These are phyloP conservation scores for Neofusicoccum parvum DNA, from an alignment of 2,329 filamentous ascomycete species.

Conservation along the genomic window DNA sequence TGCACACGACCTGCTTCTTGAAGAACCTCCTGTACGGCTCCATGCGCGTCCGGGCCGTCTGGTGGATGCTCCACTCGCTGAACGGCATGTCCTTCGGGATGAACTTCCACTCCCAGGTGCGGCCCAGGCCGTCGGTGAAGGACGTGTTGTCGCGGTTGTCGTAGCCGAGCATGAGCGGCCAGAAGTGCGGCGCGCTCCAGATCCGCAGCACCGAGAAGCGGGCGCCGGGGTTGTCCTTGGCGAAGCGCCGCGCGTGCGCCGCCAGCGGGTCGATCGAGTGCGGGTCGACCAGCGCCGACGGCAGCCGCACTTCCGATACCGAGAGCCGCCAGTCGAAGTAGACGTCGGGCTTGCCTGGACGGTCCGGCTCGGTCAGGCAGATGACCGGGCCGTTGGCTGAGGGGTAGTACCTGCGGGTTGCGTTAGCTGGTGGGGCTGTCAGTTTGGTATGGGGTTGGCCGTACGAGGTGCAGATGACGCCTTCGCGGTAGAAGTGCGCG, in stretches of 20 bases:
- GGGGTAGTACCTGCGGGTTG: neutral
- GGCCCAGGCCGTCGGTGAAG: slow-evolving; percentile 47
- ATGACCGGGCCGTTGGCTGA: slow-evolving; percentile 42
- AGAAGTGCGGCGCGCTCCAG: slow-evolving; percentile 55
- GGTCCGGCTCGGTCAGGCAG: slow-evolving; percentile 40
- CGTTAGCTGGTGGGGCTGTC: too few relatives aligned
- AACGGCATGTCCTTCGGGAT: slow-evolving; percentile 51
- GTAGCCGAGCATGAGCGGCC: slow-evolving; percentile 49
- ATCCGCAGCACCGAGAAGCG: slow-evolving; percentile 49
- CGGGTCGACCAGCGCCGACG: slow-evolving; percentile 36
- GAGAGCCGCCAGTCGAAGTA: slow-evolving; percentile 47
- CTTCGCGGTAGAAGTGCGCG: slow-evolving; percentile 50
- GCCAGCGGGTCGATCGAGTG: slow-evolving; percentile 39
- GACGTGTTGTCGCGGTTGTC: slow-evolving; percentile 38
- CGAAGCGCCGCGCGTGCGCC: slow-evolving; percentile 35
- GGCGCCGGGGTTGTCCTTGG: slow-evolving; percentile 29
- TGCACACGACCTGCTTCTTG: slow-evolving; percentile 35
- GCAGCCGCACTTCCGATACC: slow-evolving; percentile 28
- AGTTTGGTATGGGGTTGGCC: neutral
- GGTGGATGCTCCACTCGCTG: slow-evolving; percentile 49
- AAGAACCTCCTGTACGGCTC: slow-evolving; percentile 35
- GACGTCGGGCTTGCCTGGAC: slow-evolving; percentile 38
- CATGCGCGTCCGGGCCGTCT: slow-evolving; percentile 37
- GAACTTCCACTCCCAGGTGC: slow-evolving; percentile 54
- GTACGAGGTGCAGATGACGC: slow-evolving; percentile 43